Base-by-base conservation (phyloP, 352 stramenopile species). In the Lagenidium sp. region DNA sequence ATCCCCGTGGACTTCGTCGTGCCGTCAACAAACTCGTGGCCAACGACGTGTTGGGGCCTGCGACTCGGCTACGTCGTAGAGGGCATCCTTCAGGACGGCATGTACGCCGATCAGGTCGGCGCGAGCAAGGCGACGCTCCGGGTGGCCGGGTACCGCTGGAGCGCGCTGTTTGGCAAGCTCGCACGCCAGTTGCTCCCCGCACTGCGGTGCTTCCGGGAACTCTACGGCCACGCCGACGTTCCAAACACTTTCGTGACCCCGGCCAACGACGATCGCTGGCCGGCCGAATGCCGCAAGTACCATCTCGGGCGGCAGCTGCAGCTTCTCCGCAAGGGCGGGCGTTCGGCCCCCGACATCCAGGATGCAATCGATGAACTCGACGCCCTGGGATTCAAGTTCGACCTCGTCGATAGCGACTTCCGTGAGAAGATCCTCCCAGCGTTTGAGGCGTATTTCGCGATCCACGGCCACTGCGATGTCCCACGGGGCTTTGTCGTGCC, bases 401-500 rank as follows among this genome's bases (percentile, higher is more conserved):
- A 81, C 49, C 54, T 74, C 5, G 55, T 70, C 3, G 70, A 84
- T 31, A 84, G 69, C 34, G 55, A 65, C 4, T 88, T 84, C 39
- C 59, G 69, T 7, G 46, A 61, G 29, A 50, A 54, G 40, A 54
- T 60, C 20, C 24, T 63, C 4, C 54, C 76, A n/a, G 87, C 85
- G 2, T 55, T 97, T 19, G 60, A 87, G 20, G 58, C 64, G 15
- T 97, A 96, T 55, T 80, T 35, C 8, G 21, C 39, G 1, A 44
- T 34, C 18, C 85, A 88, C 41, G 86, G 83, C 19, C 83, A 98
- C 58, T 74, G 89, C 38, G 56, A 86, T 25, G 85, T 97, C 5
- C 84, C 90, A 20, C 71, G 90, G 39, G 75, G 79, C 18, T 97
- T 96, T 62, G 75, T 83, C 13, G 82, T 97, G 1, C 88, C 92